A percentile compares a stretch with the other conserved stretches of the same genome.
These are phyloP conservation scores for Balakata baccata DNA, from an alignment of 345 rosid species.

Conservation along the genomic window DNA sequence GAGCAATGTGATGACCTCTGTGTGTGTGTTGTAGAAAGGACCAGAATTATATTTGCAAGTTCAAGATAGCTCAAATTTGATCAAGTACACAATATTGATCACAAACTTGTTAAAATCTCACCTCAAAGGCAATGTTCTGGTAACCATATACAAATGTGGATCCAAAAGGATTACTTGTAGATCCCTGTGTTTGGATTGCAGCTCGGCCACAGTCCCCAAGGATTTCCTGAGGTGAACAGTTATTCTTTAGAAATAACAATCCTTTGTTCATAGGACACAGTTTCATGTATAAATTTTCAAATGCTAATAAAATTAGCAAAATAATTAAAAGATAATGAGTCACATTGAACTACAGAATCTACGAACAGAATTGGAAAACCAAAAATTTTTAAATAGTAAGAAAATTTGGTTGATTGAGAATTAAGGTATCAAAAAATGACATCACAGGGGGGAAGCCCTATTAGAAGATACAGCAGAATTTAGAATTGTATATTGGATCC, in stretches of 20 bases:
- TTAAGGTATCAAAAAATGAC: not conserved
- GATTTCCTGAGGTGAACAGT: slow-evolving; percentile 51
- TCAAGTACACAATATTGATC: not conserved
- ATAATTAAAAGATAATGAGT: not conserved
- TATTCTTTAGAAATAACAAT: not conserved
- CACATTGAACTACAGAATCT: not conserved
- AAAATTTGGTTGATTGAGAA: not conserved
- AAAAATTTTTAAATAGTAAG: not conserved
- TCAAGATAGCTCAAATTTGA: not conserved
- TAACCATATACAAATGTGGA: slow-evolving; percentile 94
- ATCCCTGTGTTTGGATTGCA: slow-evolving; percentile 96
- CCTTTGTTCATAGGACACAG: not conserved
- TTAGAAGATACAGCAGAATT: not conserved
- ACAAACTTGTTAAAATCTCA: slow-evolving; percentile 19
- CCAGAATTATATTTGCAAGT: not conserved
- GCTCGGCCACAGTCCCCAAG: slow-evolving; percentile 97
- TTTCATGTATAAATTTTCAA: not conserved
- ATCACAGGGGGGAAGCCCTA: not conserved
- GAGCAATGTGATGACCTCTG: not conserved
- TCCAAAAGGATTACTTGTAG: slow-evolving; percentile 91
- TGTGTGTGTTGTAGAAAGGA: not conserved
- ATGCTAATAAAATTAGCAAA: not conserved
- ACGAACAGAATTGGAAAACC: not conserved
- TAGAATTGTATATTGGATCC: not conserved
- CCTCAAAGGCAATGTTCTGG: slow-evolving; percentile 95